These are phyloP conservation scores for Penicillium sumatraense DNA, from an alignment of 2,329 filamentous ascomycete genomes.

Conservation along the genomic window DNA sequence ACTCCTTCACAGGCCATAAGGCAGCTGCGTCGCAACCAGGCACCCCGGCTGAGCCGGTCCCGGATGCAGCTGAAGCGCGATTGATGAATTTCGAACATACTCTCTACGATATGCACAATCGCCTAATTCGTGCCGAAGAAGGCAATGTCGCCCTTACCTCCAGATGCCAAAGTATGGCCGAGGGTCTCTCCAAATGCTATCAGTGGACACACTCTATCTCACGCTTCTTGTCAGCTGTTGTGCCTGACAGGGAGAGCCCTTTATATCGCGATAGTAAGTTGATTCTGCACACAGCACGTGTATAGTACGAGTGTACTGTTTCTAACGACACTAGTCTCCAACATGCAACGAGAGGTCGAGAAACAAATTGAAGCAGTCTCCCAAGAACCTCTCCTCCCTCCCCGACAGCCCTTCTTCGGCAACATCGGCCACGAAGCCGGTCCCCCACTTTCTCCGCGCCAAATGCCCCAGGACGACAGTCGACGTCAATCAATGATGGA, in stretches of 20 bases:
- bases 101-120: constrained; percentile 76
- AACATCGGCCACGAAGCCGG: constrained; percentile 67
- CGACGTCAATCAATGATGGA: constrained; percentile 74
- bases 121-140: constrained; percentile 83
- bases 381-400: constrained; percentile 68
- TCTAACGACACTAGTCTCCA: constrained; percentile 49
- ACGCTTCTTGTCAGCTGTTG: constrained; percentile 71
- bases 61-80: constrained; percentile 77
- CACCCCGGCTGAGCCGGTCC: constrained; percentile 81
- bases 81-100: constrained; percentile 78
- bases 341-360: constrained; percentile 67
- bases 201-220: constrained; percentile 86
- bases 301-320: too few relatives aligned
- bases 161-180: constrained; percentile 80
- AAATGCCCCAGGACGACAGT: constrained; percentile 82
- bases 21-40: constrained; percentile 76
- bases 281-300: too few relatives aligned
- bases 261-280: constrained; percentile 80
- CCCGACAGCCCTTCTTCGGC: constrained; percentile 69
- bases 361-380: constrained; percentile 65
- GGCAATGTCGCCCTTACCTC: constrained; percentile 76
- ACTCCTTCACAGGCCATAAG: constrained; percentile 82
- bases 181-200: constrained; percentile 75
- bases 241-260: constrained; percentile 75
- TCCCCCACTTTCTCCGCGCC: constrained; percentile 81